Evolutionary conservation across 306 rosid species (phyloP).

Genomic region (Abrus precatorius): DNA sequence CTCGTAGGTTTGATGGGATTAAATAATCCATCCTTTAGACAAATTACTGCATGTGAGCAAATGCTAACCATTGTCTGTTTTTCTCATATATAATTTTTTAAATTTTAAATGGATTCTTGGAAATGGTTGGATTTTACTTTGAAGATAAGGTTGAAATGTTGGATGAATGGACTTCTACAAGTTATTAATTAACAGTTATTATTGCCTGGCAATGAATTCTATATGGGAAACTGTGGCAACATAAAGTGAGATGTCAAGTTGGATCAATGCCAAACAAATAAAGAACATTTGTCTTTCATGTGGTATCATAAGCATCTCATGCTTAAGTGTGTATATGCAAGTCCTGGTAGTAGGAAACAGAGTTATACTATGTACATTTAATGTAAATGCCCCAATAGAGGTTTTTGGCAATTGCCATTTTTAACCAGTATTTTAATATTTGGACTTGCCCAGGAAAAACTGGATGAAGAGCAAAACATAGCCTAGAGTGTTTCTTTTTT

Average conservation of each 20-base stretch:
- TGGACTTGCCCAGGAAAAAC: conserved; percentile 42
- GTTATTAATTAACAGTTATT: conserved; percentile 22
- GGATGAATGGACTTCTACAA: neutral
- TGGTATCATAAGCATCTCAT: conserved; percentile 4
- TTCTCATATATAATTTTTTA: neutral
- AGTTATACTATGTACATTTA: conserved; percentile 4
- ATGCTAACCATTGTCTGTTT: neutral
- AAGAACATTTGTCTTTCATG: neutral
- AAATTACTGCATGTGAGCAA: conserved; percentile 22
- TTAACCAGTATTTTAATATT: conserved; percentile 48
- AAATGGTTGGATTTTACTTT: conserved; percentile 13
- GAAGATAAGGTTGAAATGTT: neutral
- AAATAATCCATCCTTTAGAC: neutral
- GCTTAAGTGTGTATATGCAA: conserved; percentile 7
- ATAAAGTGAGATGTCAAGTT: conserved; percentile 34
- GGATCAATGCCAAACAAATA: neutral
- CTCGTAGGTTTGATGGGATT: conserved; percentile 1
- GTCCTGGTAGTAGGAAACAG: conserved; percentile 16
- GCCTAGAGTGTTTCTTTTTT: conserved; percentile 19
- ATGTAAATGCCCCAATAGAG: neutral
- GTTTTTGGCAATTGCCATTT: conserved; percentile 19
- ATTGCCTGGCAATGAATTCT: conserved; percentile 18
- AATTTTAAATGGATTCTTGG: conserved; percentile 2
- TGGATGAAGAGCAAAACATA: conserved; percentile 37
- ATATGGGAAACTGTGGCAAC: conserved; percentile 21